These are phyloP conservation scores for Lentinula sp. DNA, from an alignment of 768 basidiomycete genomes.

Conservation along the genomic window DNA sequence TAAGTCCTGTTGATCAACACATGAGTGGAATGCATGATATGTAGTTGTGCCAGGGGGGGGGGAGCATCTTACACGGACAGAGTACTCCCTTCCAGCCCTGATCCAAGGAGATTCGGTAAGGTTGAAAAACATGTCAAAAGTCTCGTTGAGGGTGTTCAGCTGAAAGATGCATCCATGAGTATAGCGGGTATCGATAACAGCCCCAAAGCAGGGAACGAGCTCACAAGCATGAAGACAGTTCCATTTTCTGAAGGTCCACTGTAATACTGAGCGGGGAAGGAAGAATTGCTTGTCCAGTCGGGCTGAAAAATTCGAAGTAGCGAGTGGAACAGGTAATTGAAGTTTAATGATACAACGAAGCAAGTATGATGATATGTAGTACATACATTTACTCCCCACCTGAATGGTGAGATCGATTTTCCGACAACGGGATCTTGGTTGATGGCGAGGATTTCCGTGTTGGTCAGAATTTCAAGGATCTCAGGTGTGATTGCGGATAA, in stretches of 20 bases:
- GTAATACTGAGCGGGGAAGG: conserved; percentile 60
- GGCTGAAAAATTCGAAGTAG: conserved; percentile 16
- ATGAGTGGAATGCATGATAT: too few relatives aligned
- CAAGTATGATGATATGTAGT: too few relatives aligned
- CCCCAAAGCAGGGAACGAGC: conserved; percentile 3
- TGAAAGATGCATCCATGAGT: conserved; percentile 14
- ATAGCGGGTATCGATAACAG: background rate
- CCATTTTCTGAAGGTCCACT: conserved; percentile 56
- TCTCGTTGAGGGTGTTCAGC: conserved; percentile 51
- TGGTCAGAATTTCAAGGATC: conserved; percentile 51
- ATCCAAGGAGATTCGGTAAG: conserved; percentile 64
- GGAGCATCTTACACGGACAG: conserved; percentile 41
- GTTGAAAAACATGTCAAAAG: conserved; percentile 48
- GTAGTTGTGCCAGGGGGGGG: too few relatives aligned
- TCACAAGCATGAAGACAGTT: conserved; percentile 59
- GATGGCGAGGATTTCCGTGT: conserved; percentile 60
- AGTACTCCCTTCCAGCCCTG: conserved; percentile 54
- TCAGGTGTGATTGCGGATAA: conserved; percentile 44
- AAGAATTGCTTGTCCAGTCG: conserved; percentile 32
- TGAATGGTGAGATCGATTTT: conserved; percentile 57
- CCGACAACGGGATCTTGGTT: conserved; percentile 64
- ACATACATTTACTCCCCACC: conserved; percentile 61
- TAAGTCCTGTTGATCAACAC: conserved; percentile 32
- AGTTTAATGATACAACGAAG: too few relatives aligned
- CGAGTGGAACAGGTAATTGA: background rate